These are phyloP conservation scores for Amanita thiersii DNA, from an alignment of 768 basidiomycete species.

Conservation along the genomic window DNA sequence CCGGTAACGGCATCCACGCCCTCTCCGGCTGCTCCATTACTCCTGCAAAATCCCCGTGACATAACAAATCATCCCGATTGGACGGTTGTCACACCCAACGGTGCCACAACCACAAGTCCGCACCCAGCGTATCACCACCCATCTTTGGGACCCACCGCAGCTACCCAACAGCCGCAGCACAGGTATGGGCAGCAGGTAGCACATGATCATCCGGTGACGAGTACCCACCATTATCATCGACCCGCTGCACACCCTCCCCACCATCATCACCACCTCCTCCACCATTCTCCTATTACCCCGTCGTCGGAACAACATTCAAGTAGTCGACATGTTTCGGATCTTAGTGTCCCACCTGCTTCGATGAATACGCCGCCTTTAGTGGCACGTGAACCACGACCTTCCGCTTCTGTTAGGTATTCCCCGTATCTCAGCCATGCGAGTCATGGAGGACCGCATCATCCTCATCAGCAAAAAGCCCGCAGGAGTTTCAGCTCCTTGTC, in stretches of 20 bases:
- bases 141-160: not conserved
- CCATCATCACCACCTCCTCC: conserved; percentile 3
- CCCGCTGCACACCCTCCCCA: not conserved
- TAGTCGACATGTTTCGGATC: not conserved
- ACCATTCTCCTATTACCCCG: too few species aligned
- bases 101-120: not conserved
- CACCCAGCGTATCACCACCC: not conserved
- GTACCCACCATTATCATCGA: not conserved
- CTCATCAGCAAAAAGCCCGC: conserved; percentile 16
- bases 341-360: not conserved
- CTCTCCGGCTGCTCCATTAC: conserved; percentile 11
- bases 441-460: conserved; percentile 22
- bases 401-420: conserved; percentile 9
- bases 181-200: too few species aligned
- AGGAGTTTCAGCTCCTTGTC: conserved; percentile 9
- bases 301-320: conserved; percentile 3
- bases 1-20: conserved; percentile 6
- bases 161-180: too few species aligned
- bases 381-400: conserved; percentile 4
- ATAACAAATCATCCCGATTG: conserved; percentile 7
- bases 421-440: conserved; percentile 7
- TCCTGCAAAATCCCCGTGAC: conserved; percentile 6
- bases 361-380: not conserved
- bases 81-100: conserved; percentile 3
- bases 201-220: too few species aligned